phyloP scores from a whole-genome alignment of 1,139 yeast genomes.

The Zygoascus meyerae region DNA sequence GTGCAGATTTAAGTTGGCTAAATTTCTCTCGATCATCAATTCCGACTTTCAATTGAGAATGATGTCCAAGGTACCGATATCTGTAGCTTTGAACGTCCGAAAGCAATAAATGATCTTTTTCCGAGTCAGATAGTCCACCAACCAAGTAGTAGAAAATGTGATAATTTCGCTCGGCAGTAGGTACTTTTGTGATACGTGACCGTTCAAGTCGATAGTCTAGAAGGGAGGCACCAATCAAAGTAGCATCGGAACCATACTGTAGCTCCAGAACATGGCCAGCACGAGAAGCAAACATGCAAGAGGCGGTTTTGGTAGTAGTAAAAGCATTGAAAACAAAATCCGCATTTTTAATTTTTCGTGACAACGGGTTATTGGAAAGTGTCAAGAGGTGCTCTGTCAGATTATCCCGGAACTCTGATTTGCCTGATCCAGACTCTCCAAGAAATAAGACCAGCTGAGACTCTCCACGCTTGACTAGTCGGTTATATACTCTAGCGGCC shows the following conservation, averaged over 20 bases:
- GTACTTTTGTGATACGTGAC: constrained; percentile 37
- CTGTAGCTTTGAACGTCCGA: constrained; percentile 27
- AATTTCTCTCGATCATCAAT: constrained; percentile 36
- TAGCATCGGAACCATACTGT: constrained; percentile 36
- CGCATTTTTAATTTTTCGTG: constrained; percentile 33
- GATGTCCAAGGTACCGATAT: constrained; percentile 39
- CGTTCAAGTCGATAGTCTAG: constrained; percentile 39
- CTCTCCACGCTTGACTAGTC: constrained; percentile 37
- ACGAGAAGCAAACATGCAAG: constrained; percentile 33
- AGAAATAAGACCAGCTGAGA: constrained; percentile 36
- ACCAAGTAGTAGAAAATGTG: constrained; percentile 39
- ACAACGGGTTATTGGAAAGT: constrained; percentile 35
- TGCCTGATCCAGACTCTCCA: constrained; percentile 40
- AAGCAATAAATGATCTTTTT: constrained; percentile 35
- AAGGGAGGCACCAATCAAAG: constrained; percentile 37
- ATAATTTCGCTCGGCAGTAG: constrained; percentile 39
- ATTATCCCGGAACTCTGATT: constrained; percentile 35
- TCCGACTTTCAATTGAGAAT: constrained; percentile 36
- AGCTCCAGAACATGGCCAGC: constrained; percentile 39
- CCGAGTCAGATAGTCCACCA: constrained; percentile 37
- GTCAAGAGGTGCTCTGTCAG: constrained; percentile 32
- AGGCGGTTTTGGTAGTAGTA: constrained; percentile 37
- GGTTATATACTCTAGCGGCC: constrained; percentile 37
- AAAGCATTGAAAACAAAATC: constrained; percentile 36
- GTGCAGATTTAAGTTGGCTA: constrained; percentile 34